Evolutionary conservation across 164 flowering plant species (phyloP).

Genomic region (Vitis rotundifolia): DNA sequence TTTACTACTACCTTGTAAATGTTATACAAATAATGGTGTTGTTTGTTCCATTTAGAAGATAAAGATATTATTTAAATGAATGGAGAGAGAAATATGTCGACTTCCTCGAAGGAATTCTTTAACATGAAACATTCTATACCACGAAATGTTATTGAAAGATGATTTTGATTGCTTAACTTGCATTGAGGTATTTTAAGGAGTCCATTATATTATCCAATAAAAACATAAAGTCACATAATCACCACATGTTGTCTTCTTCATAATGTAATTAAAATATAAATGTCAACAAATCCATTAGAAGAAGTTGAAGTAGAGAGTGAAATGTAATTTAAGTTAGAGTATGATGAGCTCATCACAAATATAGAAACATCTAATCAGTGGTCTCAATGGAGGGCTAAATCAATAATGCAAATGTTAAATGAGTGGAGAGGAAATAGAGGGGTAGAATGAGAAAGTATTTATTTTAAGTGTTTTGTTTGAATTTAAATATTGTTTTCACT

Average conservation of each 20-base stretch:
- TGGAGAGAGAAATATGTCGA: background rate
- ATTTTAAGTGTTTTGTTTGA: too few species aligned
- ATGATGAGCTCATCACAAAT: background rate
- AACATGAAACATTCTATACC: slow-evolving; percentile 1
- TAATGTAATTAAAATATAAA: slow-evolving; percentile 1
- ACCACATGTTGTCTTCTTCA: background rate
- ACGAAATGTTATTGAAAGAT: background rate
- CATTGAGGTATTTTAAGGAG: background rate
- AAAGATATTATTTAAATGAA: background rate
- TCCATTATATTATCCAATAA: background rate
- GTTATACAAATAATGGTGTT: background rate
- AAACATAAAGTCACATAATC: background rate
- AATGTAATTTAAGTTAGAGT: background rate
- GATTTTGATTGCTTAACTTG: background rate
- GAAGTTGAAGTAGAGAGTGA: background rate
- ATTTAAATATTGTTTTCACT: too few species aligned
- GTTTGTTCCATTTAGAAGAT: background rate
- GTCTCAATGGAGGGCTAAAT: background rate
- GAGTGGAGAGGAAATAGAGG: background rate
- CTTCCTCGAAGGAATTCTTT: background rate
- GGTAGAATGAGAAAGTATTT: background rate
- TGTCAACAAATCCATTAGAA: background rate
- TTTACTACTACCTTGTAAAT: background rate
- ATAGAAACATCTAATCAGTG: background rate
- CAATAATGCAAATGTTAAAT: background rate